These are phyloP conservation scores for Exophiala alcalophila DNA, from an alignment of 2,329 filamentous ascomycete species.

Conservation along the genomic window DNA sequence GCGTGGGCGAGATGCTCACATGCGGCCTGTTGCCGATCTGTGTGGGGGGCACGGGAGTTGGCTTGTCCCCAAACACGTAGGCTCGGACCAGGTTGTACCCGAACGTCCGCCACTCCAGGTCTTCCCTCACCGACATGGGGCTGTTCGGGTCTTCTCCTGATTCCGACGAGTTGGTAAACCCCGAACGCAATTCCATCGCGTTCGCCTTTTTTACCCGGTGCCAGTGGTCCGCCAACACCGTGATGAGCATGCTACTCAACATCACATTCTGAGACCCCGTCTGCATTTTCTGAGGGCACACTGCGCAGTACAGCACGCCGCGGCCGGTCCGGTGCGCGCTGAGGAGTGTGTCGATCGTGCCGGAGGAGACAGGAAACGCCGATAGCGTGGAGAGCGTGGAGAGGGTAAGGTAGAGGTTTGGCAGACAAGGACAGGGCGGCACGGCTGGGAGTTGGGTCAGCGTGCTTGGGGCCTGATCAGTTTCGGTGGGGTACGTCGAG, in stretches of 20 bases:
- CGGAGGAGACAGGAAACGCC: conserved; percentile 42
- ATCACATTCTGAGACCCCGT: conserved; percentile 47
- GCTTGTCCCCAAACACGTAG: conserved; percentile 27
- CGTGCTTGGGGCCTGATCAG: conserved; percentile 13
- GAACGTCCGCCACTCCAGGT: conserved; percentile 36
- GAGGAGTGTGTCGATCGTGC: conserved; percentile 44
- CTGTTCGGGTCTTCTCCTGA: neutral
- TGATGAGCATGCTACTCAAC: conserved; percentile 46
- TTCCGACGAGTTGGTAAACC: conserved; percentile 35
- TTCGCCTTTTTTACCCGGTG: conserved; percentile 39
- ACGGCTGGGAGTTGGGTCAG: conserved; percentile 22
- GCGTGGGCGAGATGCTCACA: no score
- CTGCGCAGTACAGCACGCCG: conserved; percentile 42
- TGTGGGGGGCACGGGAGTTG: conserved; percentile 19
- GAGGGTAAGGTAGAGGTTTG: conserved; percentile 40
- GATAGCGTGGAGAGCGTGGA: conserved; percentile 34
- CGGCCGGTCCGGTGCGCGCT: conserved; percentile 43
- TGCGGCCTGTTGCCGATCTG: no score
- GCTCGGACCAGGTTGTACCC: conserved; percentile 29
- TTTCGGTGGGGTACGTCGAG: conserved; percentile 1
- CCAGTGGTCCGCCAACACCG: conserved; percentile 46
- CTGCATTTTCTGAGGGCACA: conserved; percentile 43
- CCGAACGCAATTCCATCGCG: conserved; percentile 39
- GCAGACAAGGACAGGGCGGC: conserved; percentile 30
- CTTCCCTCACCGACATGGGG: conserved; percentile 21